Base-by-base conservation (phyloP, 2,329 filamentous ascomycete species). In the Phoma herbarum region DNA sequence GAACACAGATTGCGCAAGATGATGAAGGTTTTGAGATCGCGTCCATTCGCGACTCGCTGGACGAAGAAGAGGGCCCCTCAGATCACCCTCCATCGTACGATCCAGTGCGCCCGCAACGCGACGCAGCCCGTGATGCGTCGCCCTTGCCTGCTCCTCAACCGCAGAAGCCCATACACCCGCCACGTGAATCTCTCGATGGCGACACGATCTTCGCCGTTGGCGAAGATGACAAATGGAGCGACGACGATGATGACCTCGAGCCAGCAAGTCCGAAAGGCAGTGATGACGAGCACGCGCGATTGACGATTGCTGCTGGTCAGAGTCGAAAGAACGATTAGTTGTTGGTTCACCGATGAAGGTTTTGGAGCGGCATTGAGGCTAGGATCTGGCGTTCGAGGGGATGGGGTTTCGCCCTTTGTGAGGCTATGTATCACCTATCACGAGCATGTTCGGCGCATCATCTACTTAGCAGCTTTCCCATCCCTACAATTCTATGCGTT, bases 1-100 rank as follows among this genome's bases (percentile, higher is more conserved):
- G 5, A 16, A 8, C 47, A 39, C 61, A 89, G 86, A 90, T 99
- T 73, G 94, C 95, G 2, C 95, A 98, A 85, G 95, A 99, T 71
- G 95, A 99, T 69, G 94, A 98, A 73, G 95, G 95, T 33, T 99
- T 99, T 75, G 95, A 98, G 75, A 96, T 99, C 75, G 91, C 91
- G 47, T 95, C 95, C 56, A 90, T 99, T 62, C 92, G 92, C 50
- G 91, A 92, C 66, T 87, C 85, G 0, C 79, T 90, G 20, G 88
- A 90, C 67, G 86, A 89, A 57, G 86, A 88, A 67, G 85, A 87
- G 52, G 76, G 80, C 29, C 78, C 68, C 61, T 76, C 57, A 46
- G 53, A 75, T 62, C 63, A 72, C 8, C 74, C 73, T 29, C 76
- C 76, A 2, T 75, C 77, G 2, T 79, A 81, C 60, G 78, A 80